Percentiles rank a stretch among this genome's conserved stretches.
Conservation (phyloP, 2,329 filamentous ascomycete species). For the Exophiala xenobiotica region DNA sequence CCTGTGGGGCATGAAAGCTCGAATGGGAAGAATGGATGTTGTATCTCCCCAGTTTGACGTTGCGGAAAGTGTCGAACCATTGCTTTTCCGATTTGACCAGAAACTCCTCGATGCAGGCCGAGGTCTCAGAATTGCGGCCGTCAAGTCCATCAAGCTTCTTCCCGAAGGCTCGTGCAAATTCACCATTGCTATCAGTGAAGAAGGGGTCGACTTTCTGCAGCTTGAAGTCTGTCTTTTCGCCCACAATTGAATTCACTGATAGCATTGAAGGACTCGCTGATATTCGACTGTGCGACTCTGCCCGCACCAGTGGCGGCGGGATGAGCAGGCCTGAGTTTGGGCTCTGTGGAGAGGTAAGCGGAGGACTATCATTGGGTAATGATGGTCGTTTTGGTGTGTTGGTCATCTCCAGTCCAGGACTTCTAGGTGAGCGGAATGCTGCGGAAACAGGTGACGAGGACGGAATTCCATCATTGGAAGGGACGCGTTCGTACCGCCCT, state of each 20-base stretch:
- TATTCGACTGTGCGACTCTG: conserved; percentile 12
- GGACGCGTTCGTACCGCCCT: conserved; percentile 15
- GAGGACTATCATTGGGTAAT: conserved; percentile 26
- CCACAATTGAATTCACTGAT: conserved; percentile 58
- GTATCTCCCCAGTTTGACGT: conserved; percentile 57
- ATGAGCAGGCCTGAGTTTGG: conserved; percentile 36
- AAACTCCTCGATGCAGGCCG: conserved; percentile 65
- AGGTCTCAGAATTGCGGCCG: conserved; percentile 57
- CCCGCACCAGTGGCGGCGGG: conserved; percentile 19
- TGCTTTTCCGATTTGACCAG: conserved; percentile 65
- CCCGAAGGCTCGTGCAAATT: conserved; percentile 61
- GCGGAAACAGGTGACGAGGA: conserved; percentile 19
- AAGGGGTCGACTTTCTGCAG: conserved; percentile 67
- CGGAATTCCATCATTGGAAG: conserved; percentile 21
- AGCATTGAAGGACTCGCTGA: conserved; percentile 43
- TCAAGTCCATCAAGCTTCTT: conserved; percentile 56
- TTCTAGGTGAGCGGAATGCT: conserved; percentile 29
- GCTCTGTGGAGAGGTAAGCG: conserved; percentile 34
- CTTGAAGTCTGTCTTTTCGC: conserved; percentile 61
- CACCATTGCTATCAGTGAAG: conserved; percentile 64
- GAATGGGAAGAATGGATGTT: conserved; percentile 41
- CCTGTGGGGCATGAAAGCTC: conserved; percentile 35
- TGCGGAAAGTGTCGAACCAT: conserved; percentile 61
- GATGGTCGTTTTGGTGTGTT: conserved; percentile 3
- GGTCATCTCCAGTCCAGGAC: conserved; percentile 11